These are phyloP conservation scores for Scytalidium lignicola DNA, from an alignment of 2,329 filamentous ascomycete genomes.

Conservation along the genomic window DNA sequence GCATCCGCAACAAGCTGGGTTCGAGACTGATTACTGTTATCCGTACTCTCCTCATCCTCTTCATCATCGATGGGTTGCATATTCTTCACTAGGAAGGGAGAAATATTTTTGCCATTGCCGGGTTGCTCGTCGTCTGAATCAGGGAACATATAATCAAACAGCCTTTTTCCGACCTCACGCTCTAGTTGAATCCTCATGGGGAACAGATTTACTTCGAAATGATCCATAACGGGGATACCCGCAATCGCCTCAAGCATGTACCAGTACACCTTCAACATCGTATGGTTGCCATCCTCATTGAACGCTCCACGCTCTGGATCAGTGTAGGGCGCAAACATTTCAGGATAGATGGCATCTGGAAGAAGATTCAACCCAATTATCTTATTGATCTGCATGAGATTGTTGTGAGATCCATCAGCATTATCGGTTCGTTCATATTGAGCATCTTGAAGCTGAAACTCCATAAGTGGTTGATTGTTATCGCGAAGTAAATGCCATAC, in stretches of 20 bases:
- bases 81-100: slow-evolving; percentile 54
- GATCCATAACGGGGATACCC: slow-evolving; percentile 93
- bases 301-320: slow-evolving; percentile 55
- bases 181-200: slow-evolving; percentile 93
- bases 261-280: slow-evolving; percentile 95
- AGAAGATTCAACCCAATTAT: slow-evolving; percentile 87
- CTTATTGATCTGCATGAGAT: slow-evolving; percentile 81
- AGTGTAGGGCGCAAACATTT: slow-evolving; percentile 88
- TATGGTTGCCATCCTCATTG: slow-evolving; percentile 55
- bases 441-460: slow-evolving; percentile 87
- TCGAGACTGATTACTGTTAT: slow-evolving; percentile 27
- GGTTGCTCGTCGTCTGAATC: slow-evolving; percentile 48
- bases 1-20: slow-evolving; percentile 16
- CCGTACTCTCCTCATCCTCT: slow-evolving; percentile 24
- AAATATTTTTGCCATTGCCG: slow-evolving; percentile 48
- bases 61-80: slow-evolving; percentile 35
- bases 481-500: slow-evolving; percentile 95
- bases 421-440: slow-evolving; percentile 96
- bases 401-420: slow-evolving; percentile 93
- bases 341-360: slow-evolving; percentile 85
- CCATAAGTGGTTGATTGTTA: slow-evolving; percentile 79
- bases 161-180: slow-evolving; percentile 81
- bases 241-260: slow-evolving; percentile 98
- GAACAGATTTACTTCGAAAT: slow-evolving; percentile 91
- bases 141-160: slow-evolving; percentile 98